A percentile compares a stretch with the other conserved stretches of the same genome.
phyloP scores from a whole-genome alignment of 305 asterid genomes.

The Euphrasia arctica region DNA sequence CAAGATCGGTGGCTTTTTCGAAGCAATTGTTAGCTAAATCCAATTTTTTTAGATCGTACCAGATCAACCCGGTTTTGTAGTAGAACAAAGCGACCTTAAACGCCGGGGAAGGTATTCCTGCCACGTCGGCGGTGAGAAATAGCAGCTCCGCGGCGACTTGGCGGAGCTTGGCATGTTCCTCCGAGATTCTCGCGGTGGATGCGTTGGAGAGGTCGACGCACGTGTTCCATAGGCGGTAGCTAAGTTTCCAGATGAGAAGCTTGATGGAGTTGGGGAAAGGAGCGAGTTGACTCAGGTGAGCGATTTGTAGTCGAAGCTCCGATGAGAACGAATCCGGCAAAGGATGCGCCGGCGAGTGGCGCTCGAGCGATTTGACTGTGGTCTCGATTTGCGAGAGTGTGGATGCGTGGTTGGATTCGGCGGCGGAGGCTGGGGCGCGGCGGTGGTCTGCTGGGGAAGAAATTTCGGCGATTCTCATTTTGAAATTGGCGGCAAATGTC shows the following conservation, averaged over 20 bases:
- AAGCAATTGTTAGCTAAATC: conserved; percentile 77
- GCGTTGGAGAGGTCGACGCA: conserved; percentile 86
- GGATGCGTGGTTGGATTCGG: conserved; percentile 37
- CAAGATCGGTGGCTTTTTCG: conserved; percentile 87
- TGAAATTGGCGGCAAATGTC: conserved; percentile 34
- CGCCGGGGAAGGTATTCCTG: conserved; percentile 73
- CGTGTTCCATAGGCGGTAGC: conserved; percentile 93
- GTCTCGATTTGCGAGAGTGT: conserved; percentile 61
- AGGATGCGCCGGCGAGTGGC: conserved; percentile 44
- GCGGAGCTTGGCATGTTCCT: conserved; percentile 82
- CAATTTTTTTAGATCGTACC: conserved; percentile 60
- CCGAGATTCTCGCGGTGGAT: conserved; percentile 39
- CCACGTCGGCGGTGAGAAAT: conserved; percentile 52
- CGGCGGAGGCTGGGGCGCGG: conserved; percentile 29
- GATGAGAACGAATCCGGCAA: conserved; percentile 58
- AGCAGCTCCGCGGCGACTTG: conserved; percentile 82
- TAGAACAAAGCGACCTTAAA: conserved; percentile 73
- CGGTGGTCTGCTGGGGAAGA: conserved; percentile 66
- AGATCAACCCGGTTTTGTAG: conserved; percentile 77
- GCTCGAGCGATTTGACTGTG: conserved; percentile 59
- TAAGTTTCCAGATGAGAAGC: conserved; percentile 77
- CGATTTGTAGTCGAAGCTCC: conserved; percentile 44
- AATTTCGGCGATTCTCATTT: conserved; percentile 79
- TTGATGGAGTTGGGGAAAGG: conserved; percentile 69
- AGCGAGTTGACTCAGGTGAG: conserved; percentile 56